Evolutionary conservation across 768 basidiomycete genomes (phyloP), one percentile per base, ranked within the genome.

Genomic region (Leucocoprinus sp.): DNA sequence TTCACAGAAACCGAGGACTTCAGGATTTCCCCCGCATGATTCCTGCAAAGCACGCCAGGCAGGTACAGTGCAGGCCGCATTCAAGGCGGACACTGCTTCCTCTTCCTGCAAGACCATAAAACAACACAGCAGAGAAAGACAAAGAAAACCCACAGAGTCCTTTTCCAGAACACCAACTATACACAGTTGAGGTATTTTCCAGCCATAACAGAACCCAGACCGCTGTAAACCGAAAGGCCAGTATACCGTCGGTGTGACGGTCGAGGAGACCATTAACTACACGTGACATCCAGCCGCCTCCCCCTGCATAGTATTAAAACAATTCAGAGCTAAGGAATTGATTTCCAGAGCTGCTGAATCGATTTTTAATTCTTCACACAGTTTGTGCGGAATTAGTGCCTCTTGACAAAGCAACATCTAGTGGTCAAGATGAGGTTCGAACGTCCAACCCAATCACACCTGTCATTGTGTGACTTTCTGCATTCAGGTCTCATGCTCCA

Each of bases 141-240:
- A 12, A 9, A 18, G 22, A 28, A 17, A 4, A 28, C 46, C 26
- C 29, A 48, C 46, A 17, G 39, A 41, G 2, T 55, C 49, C 2
- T 52, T 57, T 8, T 63, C 54, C 14, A 80, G 39, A 22, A 78
- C 63, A 2, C 80, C 79, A 12, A 70, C 76, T 12, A 82, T 69
- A 54, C 76, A 78, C 2, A 73, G 57, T 2, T 63, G 57, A 23
- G 74, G 74, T 8, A 52, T 53, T 6, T 60, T 50, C 81, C 82
- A 84, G 8, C 82, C 82, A 54, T 79, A 83, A 51, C 71, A 70
- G 42, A 75, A 66, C 2, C 80, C 78, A 17, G 60, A 58, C n/a
- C 56, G 35, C 38, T 56, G 51, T 19, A 72, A 60, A 55, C 78
- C 76, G 21, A 60, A 55, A 23, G 82, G 82, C 80, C 80, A 83